phyloP scores from a whole-genome alignment of 164 flowering plant genomes.

The Vitis cinerea region DNA sequence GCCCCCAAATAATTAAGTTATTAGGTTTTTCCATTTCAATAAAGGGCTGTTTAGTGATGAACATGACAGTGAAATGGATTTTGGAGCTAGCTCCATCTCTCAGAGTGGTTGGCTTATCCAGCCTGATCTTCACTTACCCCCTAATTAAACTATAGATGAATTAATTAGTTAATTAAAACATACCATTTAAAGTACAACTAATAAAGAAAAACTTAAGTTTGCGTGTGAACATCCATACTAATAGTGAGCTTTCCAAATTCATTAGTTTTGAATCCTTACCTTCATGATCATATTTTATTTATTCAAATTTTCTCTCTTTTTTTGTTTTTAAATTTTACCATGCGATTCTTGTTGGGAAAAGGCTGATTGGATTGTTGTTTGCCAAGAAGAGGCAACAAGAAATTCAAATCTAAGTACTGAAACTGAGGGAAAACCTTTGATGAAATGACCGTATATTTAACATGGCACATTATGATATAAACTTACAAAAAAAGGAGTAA shows the following conservation, averaged over 20 bases:
- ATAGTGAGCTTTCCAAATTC: not conserved
- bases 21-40: not conserved
- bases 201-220: not conserved
- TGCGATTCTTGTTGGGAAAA: too few species aligned
- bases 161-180: not conserved
- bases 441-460: too few species aligned
- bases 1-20: not conserved
- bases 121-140: not conserved
- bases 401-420: too few species aligned
- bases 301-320: too few species aligned
- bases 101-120: constrained; percentile 17
- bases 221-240: not conserved
- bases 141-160: not conserved
- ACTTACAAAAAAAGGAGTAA: too few species aligned
- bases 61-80: constrained; percentile 8
- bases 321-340: too few species aligned
- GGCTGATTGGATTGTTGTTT: too few species aligned
- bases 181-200: not conserved
- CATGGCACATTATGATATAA: too few species aligned
- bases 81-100: constrained; percentile 6
- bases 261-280: too few species aligned
- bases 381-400: too few species aligned
- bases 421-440: too few species aligned
- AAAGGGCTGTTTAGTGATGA: not conserved
- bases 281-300: too few species aligned